Conservation (phyloP, 2,329 filamentous ascomycete genomes). For the Tympanopsis confertula region DNA sequence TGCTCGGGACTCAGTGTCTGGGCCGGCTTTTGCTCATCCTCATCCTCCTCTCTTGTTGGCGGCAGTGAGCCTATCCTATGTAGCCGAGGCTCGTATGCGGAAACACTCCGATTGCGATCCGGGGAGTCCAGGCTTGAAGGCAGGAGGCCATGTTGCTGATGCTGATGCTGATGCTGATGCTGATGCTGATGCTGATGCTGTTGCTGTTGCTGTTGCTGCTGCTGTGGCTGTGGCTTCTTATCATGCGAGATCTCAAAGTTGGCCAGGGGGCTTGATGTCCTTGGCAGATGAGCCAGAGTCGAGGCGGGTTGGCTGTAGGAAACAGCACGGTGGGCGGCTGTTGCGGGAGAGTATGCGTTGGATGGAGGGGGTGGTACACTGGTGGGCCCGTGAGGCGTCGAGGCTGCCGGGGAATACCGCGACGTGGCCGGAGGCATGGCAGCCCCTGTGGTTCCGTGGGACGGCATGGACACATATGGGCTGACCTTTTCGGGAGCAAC, state of each 20-base stretch:
- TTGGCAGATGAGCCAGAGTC: conserved; percentile 45
- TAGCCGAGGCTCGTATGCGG: conserved; percentile 38
- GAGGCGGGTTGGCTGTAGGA: conserved; percentile 24
- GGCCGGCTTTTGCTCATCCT: conserved; percentile 30
- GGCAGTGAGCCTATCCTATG: conserved; percentile 46
- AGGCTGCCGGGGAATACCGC: conserved; percentile 49
- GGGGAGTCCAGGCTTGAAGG: conserved; percentile 22
- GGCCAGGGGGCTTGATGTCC: conserved; percentile 55
- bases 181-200: conserved; percentile 2
- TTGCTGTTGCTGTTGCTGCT: conserved; percentile 2
- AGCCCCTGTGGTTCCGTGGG: conserved; percentile 14
- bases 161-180: conserved; percentile 14
- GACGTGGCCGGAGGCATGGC: conserved; percentile 23
- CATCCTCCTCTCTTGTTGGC: conserved; percentile 50
- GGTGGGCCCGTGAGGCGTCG: conserved; percentile 24
- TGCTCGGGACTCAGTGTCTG: conserved; percentile 21
- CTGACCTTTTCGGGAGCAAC: conserved; percentile 39
- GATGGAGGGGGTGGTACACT: conserved; percentile 23
- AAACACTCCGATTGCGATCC: conserved; percentile 38
- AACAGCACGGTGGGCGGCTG: conserved; percentile 27
- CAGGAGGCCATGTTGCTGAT: conserved; percentile 12
- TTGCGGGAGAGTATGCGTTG: conserved; percentile 21
- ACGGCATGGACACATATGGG: conserved; percentile 37
- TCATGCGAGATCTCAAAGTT: conserved; percentile 41
- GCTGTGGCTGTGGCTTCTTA: neutral